Percentiles rank a stretch among this genome's conserved stretches.
phyloP scores from a whole-genome alignment of 805 yeast species.

The Blastobotrys parvus region DNA sequence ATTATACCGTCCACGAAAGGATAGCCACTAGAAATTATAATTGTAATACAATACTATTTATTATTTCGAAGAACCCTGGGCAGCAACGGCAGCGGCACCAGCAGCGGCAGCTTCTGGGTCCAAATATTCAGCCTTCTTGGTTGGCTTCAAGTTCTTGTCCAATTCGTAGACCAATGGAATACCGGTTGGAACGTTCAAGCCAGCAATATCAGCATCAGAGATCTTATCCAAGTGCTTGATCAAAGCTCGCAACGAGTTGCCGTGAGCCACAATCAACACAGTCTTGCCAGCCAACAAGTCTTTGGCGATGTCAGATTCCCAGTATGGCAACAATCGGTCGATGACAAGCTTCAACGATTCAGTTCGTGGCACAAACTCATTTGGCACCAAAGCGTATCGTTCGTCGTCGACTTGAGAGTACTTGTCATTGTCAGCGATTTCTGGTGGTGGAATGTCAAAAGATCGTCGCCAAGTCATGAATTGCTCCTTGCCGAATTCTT shows the following conservation, averaged over 20 bases:
- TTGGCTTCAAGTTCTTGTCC: conserved; percentile 78
- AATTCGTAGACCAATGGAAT: conserved; percentile 96
- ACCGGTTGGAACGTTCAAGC: conserved; percentile 96
- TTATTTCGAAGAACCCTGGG: conserved; percentile 71
- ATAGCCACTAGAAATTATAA: too few species aligned
- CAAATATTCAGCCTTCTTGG: conserved; percentile 89
- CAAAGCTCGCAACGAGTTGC: conserved; percentile 94
- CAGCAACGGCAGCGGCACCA: conserved; percentile 99
- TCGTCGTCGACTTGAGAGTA: conserved; percentile 80
- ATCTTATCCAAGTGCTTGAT: conserved; percentile 93
- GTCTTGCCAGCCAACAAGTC: conserved; percentile 83
- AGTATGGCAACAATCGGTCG: conserved; percentile 94
- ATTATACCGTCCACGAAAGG: conserved; percentile 31
- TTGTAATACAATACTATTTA: not conserved
- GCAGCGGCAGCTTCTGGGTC: conserved; percentile 99
- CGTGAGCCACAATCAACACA: conserved; percentile 92
- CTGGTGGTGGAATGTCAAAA: conserved; percentile 93
- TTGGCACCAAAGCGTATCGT: conserved; percentile 79
- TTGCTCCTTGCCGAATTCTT: conserved; percentile 79
- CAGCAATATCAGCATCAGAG: conserved; percentile 87
- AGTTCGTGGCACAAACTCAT: conserved; percentile 81
- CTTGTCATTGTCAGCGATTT: conserved; percentile 64
- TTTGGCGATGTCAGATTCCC: conserved; percentile 85
- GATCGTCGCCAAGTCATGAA: conserved; percentile 98
- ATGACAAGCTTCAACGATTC: conserved; percentile 92